Evolutionary conservation across 768 basidiomycete genomes (phyloP).

Genomic region (Thelephora ganbajun): DNA sequence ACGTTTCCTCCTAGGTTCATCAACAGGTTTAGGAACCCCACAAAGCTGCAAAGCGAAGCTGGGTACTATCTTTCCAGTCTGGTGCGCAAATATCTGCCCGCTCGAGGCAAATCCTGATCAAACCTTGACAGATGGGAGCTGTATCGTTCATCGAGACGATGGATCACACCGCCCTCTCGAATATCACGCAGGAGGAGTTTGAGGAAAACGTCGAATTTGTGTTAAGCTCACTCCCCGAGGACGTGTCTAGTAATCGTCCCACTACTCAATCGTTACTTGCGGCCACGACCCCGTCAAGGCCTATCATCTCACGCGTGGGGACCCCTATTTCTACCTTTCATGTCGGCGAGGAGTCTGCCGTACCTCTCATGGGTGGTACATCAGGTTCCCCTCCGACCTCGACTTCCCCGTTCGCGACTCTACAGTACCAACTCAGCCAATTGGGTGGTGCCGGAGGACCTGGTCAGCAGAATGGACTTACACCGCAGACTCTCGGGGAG

Average conservation of each 20-base stretch:
- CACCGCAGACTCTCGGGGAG: conserved; percentile 28
- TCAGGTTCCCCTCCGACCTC: conserved; percentile 12
- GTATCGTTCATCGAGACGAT: conserved; percentile 97
- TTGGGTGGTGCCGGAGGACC: no score
- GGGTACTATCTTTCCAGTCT: conserved; percentile 96
- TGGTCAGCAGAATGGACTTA: no score
- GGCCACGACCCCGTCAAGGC: conserved; percentile 19
- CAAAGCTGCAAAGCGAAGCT: conserved; percentile 85
- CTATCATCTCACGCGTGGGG: conserved; percentile 14
- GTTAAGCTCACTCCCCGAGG: conserved; percentile 31
- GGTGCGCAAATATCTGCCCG: conserved; percentile 30
- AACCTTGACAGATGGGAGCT: conserved; percentile 64
- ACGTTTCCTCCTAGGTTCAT: conserved; percentile 54
- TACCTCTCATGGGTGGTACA: conserved; percentile 54
- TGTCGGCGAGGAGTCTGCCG: conserved; percentile 82
- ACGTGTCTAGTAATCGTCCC: conserved; percentile 17
- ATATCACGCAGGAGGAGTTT: conserved; percentile 88
- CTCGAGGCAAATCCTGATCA: neutral
- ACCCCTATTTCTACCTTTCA: conserved; percentile 23
- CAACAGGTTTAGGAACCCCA: conserved; percentile 82
- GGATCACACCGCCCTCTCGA: conserved; percentile 91
- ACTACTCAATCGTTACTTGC: conserved; percentile 19
- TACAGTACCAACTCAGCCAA: no score
- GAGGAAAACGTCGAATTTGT: conserved; percentile 61
- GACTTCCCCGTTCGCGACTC: no score